Percentiles rank a stretch among this genome's conserved stretches.
phyloP scores from a whole-genome alignment of 306 rosid genomes.

The Quercus glauca region DNA sequence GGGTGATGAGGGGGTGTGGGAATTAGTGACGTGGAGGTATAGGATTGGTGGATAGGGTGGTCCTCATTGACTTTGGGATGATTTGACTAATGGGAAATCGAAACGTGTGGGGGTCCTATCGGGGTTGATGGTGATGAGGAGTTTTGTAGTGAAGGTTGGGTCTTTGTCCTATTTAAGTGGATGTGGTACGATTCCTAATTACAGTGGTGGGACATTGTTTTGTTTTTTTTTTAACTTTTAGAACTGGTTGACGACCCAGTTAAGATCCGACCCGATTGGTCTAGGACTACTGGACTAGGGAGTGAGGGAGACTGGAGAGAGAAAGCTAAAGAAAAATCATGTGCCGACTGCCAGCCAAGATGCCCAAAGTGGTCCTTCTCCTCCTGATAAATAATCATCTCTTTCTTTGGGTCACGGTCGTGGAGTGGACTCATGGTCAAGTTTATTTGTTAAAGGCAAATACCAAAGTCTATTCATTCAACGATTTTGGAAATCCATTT shows the following conservation, averaged over 20 bases:
- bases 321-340: too few relatives aligned
- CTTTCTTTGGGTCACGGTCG: too few relatives aligned
- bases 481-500: too few relatives aligned
- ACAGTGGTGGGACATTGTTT: conserved; percentile 17
- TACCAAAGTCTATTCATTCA: too few relatives aligned
- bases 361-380: too few relatives aligned
- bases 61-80: not conserved
- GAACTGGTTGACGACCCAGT: not conserved
- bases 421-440: too few relatives aligned
- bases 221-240: too few relatives aligned
- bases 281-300: too few relatives aligned
- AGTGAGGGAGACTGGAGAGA: too few relatives aligned
- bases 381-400: too few relatives aligned
- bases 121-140: not conserved
- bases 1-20: not conserved
- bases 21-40: not conserved
- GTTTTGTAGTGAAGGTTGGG: not conserved
- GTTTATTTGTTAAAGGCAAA: too few relatives aligned
- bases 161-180: not conserved
- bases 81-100: not conserved
- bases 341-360: too few relatives aligned
- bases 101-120: conserved; percentile 9
- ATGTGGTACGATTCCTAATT: not conserved
- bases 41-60: not conserved
- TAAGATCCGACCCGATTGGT: not conserved